These are phyloP conservation scores for Hippophae tibetana DNA, from an alignment of 306 rosid genomes.

Conservation along the genomic window DNA sequence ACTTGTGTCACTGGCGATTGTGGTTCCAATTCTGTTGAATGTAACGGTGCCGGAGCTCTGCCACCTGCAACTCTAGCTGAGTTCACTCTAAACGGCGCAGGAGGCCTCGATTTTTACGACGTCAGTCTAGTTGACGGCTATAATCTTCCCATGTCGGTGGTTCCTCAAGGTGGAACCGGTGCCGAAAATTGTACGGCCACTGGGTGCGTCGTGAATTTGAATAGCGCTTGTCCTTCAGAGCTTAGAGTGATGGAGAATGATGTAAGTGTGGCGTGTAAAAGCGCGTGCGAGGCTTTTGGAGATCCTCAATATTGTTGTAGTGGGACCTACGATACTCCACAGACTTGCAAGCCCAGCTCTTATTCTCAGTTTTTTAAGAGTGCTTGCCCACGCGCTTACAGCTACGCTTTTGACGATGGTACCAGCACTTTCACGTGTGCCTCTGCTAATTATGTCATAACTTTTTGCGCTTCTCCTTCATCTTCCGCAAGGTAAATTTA, in stretches of 20 bases:
- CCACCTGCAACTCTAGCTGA: slow-evolving; percentile 74
- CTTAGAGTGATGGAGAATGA: slow-evolving; percentile 24
- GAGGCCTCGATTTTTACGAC: slow-evolving; percentile 72
- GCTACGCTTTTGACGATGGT: slow-evolving; percentile 85
- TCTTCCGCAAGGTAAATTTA: slow-evolving; percentile 27
- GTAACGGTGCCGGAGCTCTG: slow-evolving; percentile 39
- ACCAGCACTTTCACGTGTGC: slow-evolving; percentile 87
- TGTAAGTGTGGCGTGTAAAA: slow-evolving; percentile 64
- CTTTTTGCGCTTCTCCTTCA: slow-evolving; percentile 49
- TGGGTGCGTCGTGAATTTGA: slow-evolving; percentile 58
- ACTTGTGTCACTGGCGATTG: slow-evolving; percentile 74
- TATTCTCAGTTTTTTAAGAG: slow-evolving; percentile 62
- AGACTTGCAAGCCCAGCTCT: slow-evolving; percentile 58
- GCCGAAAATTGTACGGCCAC: slow-evolving; percentile 56
- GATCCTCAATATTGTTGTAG: slow-evolving; percentile 74
- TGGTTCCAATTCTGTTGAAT: slow-evolving; percentile 49
- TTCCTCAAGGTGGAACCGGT: slow-evolving; percentile 38
- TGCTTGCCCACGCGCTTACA: slow-evolving; percentile 78
- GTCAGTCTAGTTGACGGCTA: slow-evolving; percentile 90
- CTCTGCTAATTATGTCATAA: slow-evolving; percentile 52
- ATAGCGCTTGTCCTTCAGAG: slow-evolving; percentile 56
- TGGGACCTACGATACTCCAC: slow-evolving; percentile 56
- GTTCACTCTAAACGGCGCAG: slow-evolving; percentile 60
- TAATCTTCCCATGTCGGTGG: slow-evolving; percentile 62
- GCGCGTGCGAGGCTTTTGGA: slow-evolving; percentile 88